Conservation (phyloP, 2,329 filamentous ascomycete genomes). For the Paraphoma chrysanthemicola region DNA sequence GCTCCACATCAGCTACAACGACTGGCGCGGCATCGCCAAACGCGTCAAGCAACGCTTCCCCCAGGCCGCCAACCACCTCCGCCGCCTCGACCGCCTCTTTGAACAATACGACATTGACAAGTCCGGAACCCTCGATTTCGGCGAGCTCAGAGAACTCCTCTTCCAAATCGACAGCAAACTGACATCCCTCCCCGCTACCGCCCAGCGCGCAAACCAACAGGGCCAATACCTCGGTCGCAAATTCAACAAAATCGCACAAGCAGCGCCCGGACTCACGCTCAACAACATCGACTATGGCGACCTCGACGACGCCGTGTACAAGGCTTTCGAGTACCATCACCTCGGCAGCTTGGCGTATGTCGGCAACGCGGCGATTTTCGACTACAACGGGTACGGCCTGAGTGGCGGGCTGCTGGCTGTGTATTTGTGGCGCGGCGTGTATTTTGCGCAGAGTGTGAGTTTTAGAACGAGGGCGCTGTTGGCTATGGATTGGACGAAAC, state of each 20-base stretch:
- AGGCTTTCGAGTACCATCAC: slow-evolving; percentile 92
- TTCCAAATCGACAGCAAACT: slow-evolving; percentile 94
- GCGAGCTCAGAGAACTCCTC: slow-evolving; percentile 86
- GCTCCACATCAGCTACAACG: slow-evolving; percentile 82
- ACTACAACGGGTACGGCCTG: slow-evolving; percentile 79
- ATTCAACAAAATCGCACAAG: slow-evolving; percentile 86
- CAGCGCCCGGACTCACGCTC: slow-evolving; percentile 73
- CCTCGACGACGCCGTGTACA: slow-evolving; percentile 89
- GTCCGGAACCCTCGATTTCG: slow-evolving; percentile 91
- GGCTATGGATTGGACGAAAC: slow-evolving; percentile 99
- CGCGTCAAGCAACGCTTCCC: slow-evolving; percentile 90
- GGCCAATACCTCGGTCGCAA: slow-evolving; percentile 91
- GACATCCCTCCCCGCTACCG: slow-evolving; percentile 91
- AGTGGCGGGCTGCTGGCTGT: slow-evolving; percentile 89
- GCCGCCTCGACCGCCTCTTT: slow-evolving; percentile 89
- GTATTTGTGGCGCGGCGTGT: slow-evolving; percentile 94
- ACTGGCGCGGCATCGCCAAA: slow-evolving; percentile 86
- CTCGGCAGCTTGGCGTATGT: slow-evolving; percentile 93
- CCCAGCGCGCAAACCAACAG: slow-evolving; percentile 95
- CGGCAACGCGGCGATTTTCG: slow-evolving; percentile 95
- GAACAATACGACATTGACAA: slow-evolving; percentile 91
- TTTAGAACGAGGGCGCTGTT: slow-evolving; percentile 85
- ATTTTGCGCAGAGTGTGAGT: slow-evolving; percentile 97
- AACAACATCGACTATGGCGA: slow-evolving; percentile 90
- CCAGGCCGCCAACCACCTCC: slow-evolving; percentile 85